These are phyloP conservation scores for Fraxinus anomala DNA, from an alignment of 257 asterid genomes.

Conservation along the genomic window DNA sequence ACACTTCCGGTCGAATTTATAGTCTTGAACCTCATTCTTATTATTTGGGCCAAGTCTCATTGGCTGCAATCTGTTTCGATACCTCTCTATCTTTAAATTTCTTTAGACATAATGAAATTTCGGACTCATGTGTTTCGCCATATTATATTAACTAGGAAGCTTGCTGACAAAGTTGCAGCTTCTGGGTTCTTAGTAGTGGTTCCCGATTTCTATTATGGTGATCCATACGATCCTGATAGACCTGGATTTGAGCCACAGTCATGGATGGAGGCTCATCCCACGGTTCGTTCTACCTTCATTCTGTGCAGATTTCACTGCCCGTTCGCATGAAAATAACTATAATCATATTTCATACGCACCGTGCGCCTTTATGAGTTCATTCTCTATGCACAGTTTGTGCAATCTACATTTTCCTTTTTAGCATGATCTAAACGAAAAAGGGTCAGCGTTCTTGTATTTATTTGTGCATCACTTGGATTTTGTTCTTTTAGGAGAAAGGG, in stretches of 20 bases:
- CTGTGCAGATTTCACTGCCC: background rate
- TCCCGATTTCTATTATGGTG: slow-evolving; percentile 77
- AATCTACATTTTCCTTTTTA: too few relatives aligned
- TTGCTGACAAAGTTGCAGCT: slow-evolving; percentile 69
- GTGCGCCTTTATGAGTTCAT: too few relatives aligned
- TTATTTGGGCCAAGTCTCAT: too few relatives aligned
- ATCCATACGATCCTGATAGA: slow-evolving; percentile 38
- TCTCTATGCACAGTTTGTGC: too few relatives aligned
- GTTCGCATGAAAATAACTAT: too few relatives aligned
- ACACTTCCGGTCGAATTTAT: background rate
- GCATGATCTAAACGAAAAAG: too few relatives aligned
- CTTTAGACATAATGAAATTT: background rate
- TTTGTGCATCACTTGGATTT: background rate
- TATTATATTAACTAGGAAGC: slow-evolving; percentile 43
- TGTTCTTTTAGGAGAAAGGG: slow-evolving; percentile 50
- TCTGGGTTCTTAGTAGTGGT: slow-evolving; percentile 59
- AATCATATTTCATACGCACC: too few relatives aligned
- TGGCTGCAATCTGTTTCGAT: too few relatives aligned
- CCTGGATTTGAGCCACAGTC: background rate
- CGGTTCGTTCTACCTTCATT: slow-evolving; percentile 39
- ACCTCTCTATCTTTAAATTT: background rate
- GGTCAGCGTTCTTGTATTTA: background rate
- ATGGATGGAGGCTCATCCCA: slow-evolving; percentile 46
- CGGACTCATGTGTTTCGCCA: background rate
- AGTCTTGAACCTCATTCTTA: background rate